Base-by-base conservation (phyloP, 2,329 filamentous ascomycete species). In the Pseudopyricularia cyperi region DNA sequence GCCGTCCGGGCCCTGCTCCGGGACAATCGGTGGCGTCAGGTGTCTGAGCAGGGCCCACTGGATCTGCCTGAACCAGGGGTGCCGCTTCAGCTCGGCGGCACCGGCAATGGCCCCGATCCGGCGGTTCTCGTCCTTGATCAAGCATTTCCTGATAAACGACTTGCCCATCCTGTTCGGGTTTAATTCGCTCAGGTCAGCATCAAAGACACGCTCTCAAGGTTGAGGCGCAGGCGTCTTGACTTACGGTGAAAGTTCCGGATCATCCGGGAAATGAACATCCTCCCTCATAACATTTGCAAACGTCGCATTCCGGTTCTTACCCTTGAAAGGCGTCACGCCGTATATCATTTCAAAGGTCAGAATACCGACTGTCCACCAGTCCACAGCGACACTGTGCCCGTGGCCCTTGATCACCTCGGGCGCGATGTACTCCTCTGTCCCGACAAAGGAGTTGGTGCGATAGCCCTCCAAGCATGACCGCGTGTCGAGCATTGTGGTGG, bases 321-420 rank as follows among this genome's bases (percentile, higher is more conserved):
- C 93, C 74, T 98, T 98, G 77, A 98, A 98, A 1, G 93, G 93
- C 0, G 93, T 98, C 0, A 91, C 98, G 52, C 93, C 93, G 70
- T 91, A 98, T 34, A 98, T 76, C 93, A 98, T 98, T 69, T 98
- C 93, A 66, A 97, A 98, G 53, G 98, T 89, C 63, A 98, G 71
- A 59, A 98, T 97, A 19, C 93, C 93, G 51, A 98, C 70, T 0
- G 93, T 98, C 93, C 93, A 98, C 93, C 93, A 98, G 67, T 98
- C 93, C 14, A 98, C 93, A 14, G 93, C 93, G 64, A 91, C 97
- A 7, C 93, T 98, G 69, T 98, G 93, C 24, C 93, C 93, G 63
- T 91, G 96, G 37, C 93, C 93, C 71, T 97, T 97, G 66, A 98
- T 98, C 34, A 98, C 93, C 68, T 98, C 93, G 2, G 93, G 93